A percentile compares a stretch with the other conserved stretches of the same genome.
Conservation (phyloP, 345 rosid genomes). For the Sonneratia caseolaris region DNA sequence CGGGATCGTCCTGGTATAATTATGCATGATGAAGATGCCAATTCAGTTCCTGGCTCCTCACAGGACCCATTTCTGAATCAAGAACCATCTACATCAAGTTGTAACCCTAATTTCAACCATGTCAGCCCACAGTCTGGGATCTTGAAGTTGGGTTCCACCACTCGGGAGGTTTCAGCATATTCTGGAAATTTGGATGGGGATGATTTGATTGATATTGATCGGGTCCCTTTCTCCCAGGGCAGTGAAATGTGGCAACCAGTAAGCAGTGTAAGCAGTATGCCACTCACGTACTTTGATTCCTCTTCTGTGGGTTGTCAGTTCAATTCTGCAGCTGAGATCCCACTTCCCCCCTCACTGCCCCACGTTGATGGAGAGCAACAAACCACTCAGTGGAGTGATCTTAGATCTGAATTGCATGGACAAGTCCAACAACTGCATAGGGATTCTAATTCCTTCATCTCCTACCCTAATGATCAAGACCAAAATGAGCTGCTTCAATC, state of each 20-base stretch:
- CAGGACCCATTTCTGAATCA: slow-evolving; percentile 27
- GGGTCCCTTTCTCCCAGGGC: slow-evolving; percentile 32
- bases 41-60: slow-evolving; percentile 23
- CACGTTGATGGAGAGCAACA: slow-evolving; percentile 27
- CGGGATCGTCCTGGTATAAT: background rate
- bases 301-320: slow-evolving; percentile 33
- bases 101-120: slow-evolving; percentile 21
- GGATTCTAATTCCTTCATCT: slow-evolving; percentile 39
- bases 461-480: slow-evolving; percentile 52
- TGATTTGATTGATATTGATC: slow-evolving; percentile 32
- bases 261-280: slow-evolving; percentile 18
- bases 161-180: slow-evolving; percentile 18
- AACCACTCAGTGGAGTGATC: slow-evolving; percentile 35
- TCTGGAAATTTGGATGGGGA: slow-evolving; percentile 26
- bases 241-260: slow-evolving; percentile 51
- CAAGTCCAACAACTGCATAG: slow-evolving; percentile 34
- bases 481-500: slow-evolving; percentile 80
- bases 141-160: slow-evolving; percentile 15
- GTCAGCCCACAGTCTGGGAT: slow-evolving; percentile 23
- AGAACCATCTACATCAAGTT: slow-evolving; percentile 22
- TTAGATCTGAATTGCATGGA: slow-evolving; percentile 40
- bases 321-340: slow-evolving; percentile 35
- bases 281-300: slow-evolving; percentile 36
- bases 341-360: slow-evolving; percentile 32
- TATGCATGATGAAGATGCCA: slow-evolving; percentile 12